phyloP scores from a whole-genome alignment of 1,284 basidiomycete species.

The Dichomitus squalens region DNA sequence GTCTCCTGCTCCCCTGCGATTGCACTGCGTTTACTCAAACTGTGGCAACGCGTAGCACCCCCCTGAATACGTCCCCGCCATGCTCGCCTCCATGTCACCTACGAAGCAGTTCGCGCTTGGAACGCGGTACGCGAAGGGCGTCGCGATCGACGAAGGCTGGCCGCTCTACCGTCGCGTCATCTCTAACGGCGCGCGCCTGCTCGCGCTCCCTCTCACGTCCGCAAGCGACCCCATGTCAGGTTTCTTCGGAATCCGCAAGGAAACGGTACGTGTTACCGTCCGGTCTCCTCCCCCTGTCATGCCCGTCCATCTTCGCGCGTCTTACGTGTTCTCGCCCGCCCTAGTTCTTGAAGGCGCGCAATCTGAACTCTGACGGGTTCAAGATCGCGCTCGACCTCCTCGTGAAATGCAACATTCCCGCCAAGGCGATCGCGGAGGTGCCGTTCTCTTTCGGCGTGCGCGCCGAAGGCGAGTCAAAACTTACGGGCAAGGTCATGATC shows the following conservation, averaged over 20 bases:
- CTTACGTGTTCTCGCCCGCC: background rate
- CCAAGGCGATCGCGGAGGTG: slow-evolving; percentile 35
- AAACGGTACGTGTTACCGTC: slow-evolving; percentile 40
- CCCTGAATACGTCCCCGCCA: slow-evolving; percentile 41
- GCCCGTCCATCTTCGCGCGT: background rate
- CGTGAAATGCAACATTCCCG: slow-evolving; percentile 33
- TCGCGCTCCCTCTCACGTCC: slow-evolving; percentile 42
- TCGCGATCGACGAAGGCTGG: slow-evolving; percentile 47
- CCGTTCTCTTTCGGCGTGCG: slow-evolving; percentile 38
- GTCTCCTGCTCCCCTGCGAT: background rate
- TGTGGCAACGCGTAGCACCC: slow-evolving; percentile 38
- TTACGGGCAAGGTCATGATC: slow-evolving; percentile 36
- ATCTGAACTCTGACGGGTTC: slow-evolving; percentile 35
- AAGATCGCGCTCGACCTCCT: slow-evolving; percentile 39
- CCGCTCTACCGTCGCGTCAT: slow-evolving; percentile 46
- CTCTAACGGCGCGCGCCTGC: slow-evolving; percentile 43
- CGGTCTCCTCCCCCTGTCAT: slow-evolving; percentile 2
- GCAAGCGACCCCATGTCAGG: slow-evolving; percentile 49
- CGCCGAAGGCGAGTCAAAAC: slow-evolving; percentile 36
- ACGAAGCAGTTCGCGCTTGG: slow-evolving; percentile 42
- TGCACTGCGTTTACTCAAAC: background rate
- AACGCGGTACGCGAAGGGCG: slow-evolving; percentile 46
- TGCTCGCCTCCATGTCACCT: slow-evolving; percentile 38
- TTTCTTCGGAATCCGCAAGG: slow-evolving; percentile 46
- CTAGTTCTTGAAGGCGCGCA: slow-evolving; percentile 35